Conservation (phyloP, 75 land plant species). For the Pinus albicaulis region DNA sequence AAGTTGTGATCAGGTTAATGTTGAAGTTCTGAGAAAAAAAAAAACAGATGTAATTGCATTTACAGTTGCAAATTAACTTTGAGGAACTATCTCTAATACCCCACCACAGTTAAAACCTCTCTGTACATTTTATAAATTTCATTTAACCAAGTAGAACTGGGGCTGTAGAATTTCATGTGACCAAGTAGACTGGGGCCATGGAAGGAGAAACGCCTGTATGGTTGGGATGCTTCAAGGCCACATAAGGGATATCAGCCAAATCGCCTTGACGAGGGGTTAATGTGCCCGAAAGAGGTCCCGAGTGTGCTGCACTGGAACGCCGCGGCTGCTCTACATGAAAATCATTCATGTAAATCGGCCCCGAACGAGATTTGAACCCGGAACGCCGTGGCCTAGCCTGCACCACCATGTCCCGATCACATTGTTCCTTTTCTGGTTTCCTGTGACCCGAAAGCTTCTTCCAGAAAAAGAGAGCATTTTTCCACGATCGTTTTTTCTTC, state of each 20-base stretch:
- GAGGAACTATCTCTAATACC: no score
- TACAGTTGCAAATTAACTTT: no score
- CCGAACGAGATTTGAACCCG: background rate
- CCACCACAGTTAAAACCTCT: no score
- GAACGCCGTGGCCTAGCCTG: background rate
- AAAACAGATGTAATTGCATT: no score
- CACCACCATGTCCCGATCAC: no score
- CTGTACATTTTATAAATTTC: no score
- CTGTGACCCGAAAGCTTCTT: background rate
- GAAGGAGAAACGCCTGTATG: background rate
- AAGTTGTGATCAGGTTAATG: no score
- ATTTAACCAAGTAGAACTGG: no score
- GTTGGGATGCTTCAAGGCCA: background rate
- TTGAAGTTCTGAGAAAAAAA: no score
- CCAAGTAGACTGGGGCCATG: background rate
- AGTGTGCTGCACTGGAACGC: background rate
- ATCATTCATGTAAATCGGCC: slow-evolving; percentile 4
- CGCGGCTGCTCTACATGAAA: background rate
- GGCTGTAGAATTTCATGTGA: background rate
- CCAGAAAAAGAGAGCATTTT: slow-evolving; percentile 8
- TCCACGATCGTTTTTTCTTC: slow-evolving; percentile 3
- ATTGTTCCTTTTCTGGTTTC: background rate
- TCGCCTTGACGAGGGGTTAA: background rate
- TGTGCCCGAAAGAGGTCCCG: background rate
- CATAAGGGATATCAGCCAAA: background rate